Conservation (phyloP, 805 yeast species). For the Kregervanrija delftensis region DNA sequence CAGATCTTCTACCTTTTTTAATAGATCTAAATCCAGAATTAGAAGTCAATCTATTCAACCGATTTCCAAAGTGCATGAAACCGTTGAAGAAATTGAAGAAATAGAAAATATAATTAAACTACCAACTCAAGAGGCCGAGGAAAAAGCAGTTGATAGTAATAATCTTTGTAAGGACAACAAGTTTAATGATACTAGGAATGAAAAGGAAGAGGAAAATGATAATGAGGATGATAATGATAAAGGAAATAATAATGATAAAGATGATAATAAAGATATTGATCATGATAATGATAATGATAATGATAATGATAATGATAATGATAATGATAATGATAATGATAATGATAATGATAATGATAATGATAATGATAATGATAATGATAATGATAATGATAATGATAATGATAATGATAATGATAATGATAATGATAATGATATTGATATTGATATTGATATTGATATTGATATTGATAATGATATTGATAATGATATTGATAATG, state of each 20-base stretch:
- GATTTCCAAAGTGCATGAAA: slow-evolving; percentile 1
- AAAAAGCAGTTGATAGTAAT: too few relatives aligned
- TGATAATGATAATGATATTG: neutral
- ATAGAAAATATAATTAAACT: neutral
- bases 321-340: neutral
- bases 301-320: neutral
- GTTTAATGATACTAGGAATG: neutral
- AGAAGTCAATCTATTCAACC: neutral
- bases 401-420: neutral
- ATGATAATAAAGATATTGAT: neutral
- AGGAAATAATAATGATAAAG: neutral
- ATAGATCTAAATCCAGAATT: slow-evolving; percentile 12
- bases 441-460: neutral
- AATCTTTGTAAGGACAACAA: too few relatives aligned
- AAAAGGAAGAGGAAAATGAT: neutral
- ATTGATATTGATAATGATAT: neutral
- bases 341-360: neutral
- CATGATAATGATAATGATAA: neutral
- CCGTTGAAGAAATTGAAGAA: slow-evolving; percentile 4
- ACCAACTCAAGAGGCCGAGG: too few relatives aligned
- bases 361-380: neutral
- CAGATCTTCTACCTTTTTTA: slow-evolving; percentile 23
- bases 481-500: too few relatives aligned
- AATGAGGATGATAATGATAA: neutral
- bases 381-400: neutral